Base-by-base conservation (phyloP, 331 rosid species). In the Ulmus americana region DNA sequence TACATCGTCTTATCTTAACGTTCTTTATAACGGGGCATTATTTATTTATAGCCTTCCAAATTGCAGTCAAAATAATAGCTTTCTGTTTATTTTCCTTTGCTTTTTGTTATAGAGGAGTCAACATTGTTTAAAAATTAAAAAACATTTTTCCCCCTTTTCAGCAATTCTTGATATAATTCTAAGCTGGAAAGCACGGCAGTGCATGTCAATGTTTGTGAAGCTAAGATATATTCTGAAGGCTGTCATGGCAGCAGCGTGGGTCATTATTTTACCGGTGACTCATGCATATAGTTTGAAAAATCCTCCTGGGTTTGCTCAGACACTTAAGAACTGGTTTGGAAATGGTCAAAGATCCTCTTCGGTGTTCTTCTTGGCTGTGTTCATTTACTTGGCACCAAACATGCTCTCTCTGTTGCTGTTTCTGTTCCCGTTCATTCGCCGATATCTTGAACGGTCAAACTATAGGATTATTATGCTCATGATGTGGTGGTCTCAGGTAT, bases 401-500 rank as follows among this genome's bases (percentile, higher is more conserved):
- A 86, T 92, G 73, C 91, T 92, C 69, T 83, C 90, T 45, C 82
- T 76, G 58, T 39, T 89, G 74, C 59, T 92, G 78, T 92, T 92
- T 69, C 48, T 89, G 70, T 85, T 92, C 79, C 98, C 98, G 7
- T 79, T 72, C 67, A 75, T 89, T 66, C 95, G 97, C 41, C 86
- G 95, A 46, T 45, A 3, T 79, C 86, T 92, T 52, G 98, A 92
- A 80, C 76, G 88, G 57, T 89, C 97, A 53, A 59, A 92, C 85
- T 10, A 38, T 48, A 68, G 59, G 63, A 15, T 81, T 55, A 76
- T 85, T 74, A 77, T 77, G 86, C 71, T 89, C 76, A 57, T 85
- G 85, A 89, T 92, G 97, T 89, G 97, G 97, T 92, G 98, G 98
- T 89, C 97, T 68, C 96, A 92, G 95, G 98, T 89, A 76, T 35